Base-by-base conservation (phyloP, 1,284 basidiomycete species). In the Apiotrichum gamsii region DNA sequence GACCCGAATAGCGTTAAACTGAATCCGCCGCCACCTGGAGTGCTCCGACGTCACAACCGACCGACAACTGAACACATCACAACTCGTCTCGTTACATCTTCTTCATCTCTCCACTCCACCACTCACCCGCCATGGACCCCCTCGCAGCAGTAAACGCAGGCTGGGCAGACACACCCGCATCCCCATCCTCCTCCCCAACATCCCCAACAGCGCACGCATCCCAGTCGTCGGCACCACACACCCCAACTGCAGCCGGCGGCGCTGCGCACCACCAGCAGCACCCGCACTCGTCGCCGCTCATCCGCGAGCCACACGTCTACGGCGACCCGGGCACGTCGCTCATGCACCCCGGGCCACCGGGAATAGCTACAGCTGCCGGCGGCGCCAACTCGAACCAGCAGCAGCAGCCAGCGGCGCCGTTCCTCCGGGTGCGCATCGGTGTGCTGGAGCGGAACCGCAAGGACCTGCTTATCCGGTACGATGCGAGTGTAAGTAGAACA, bases 401-500 rank as follows among this genome's bases (percentile, higher is more conserved):
- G 13, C n/a, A n/a, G 21, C 49, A 41, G 36, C 45, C 33, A 34
- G 40, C 45, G 14, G 50, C 40, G 21, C 86, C 86, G 23, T 91
- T 87, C 70, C 77, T 95, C 55, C 79, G 87, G 59, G 85, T 93
- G 38, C 79, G 89, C 63, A 85, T 96, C 52, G 86, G 87, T 11
- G 85, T 83, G 14, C 72, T 96, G 61, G 91, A 96, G 73, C 81
- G 91, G 72, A 95, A 95, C 74, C 79, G 89, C 67, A 81, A 90
- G 62, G 91, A 96, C 64, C 83, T 93, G 45, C 80, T 95, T 60
- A 77, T 96, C 66, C 83, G 88, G 60, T 82, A 95, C 55, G 93
- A 96, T 72, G 89, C 89, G 15, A 89, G 91, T 78, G 91, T 90
- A 55, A 61, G 80, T 29, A 19, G 3, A n/a, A n/a, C n/a, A n/a